These are phyloP conservation scores for Piloderma croceum DNA, from an alignment of 768 basidiomycete genomes.

Conservation along the genomic window DNA sequence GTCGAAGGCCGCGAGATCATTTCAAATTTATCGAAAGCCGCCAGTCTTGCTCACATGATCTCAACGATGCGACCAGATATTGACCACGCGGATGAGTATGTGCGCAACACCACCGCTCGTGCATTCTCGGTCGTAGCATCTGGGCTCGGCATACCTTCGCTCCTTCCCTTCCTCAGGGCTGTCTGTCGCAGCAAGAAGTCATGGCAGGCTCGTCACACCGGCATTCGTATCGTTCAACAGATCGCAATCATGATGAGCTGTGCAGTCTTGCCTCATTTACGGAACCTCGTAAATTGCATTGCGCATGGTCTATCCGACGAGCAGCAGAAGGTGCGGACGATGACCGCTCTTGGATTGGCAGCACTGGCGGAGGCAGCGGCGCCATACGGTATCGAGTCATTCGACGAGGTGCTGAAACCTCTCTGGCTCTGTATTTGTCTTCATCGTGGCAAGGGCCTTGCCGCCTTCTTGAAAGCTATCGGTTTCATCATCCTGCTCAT, in stretches of 20 bases:
- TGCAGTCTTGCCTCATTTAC: constrained; percentile 69
- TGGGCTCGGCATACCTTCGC: constrained; percentile 69
- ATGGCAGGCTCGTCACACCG: constrained; percentile 79
- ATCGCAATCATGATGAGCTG: constrained; percentile 85
- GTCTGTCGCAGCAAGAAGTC: constrained; percentile 78
- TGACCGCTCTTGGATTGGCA: constrained; percentile 70
- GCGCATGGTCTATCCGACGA: constrained; percentile 73
- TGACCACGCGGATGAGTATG: constrained; percentile 78
- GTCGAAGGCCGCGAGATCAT: constrained; percentile 80
- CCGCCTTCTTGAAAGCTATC: constrained; percentile 76
- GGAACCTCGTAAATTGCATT: constrained; percentile 70
- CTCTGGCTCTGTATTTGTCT: constrained; percentile 75
- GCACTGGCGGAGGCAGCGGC: constrained; percentile 72
- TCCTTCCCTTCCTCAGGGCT: constrained; percentile 73
- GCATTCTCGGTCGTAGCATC: constrained; percentile 79
- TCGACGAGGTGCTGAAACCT: constrained; percentile 73
- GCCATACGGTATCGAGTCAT: constrained; percentile 79
- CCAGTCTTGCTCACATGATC: constrained; percentile 82
- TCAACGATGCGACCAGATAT: constrained; percentile 82
- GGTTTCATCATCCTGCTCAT: constrained; percentile 80
- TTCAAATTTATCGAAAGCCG: constrained; percentile 73
- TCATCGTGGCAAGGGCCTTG: constrained; percentile 73
- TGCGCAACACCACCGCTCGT: constrained; percentile 74
- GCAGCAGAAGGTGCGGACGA: constrained; percentile 75
- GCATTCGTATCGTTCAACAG: constrained; percentile 78